A percentile compares a stretch with the other conserved stretches of the same genome.
phyloP scores from a whole-genome alignment of 2,329 filamentous ascomycete genomes.

The Polytolypa hystricis region DNA sequence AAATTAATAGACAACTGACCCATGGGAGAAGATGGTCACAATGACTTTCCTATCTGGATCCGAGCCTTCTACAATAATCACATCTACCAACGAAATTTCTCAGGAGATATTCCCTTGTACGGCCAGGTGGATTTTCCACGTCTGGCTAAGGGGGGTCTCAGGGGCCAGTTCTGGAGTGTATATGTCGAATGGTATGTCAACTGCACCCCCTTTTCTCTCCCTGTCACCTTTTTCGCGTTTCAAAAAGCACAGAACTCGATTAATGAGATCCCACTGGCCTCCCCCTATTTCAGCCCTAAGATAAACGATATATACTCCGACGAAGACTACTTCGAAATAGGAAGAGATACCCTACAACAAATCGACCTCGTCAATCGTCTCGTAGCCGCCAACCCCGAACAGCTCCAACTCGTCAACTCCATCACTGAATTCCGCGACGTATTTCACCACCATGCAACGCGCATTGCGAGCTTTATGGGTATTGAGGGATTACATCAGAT shows the following conservation, averaged over 20 bases:
- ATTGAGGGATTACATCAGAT: constrained; percentile 20
- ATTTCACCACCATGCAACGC: constrained; percentile 12
- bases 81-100: constrained; percentile 16
- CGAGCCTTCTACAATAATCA: constrained; percentile 16
- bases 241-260: not conserved
- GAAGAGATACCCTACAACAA: constrained; percentile 19
- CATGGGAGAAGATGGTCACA: constrained; percentile 25
- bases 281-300: too few relatives aligned
- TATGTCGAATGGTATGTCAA: constrained; percentile 17
- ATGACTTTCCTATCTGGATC: constrained; percentile 21
- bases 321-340: not conserved
- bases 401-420: constrained; percentile 16
- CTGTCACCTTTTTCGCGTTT: constrained; percentile 5
- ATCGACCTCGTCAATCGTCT: constrained; percentile 19
- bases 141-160: constrained; percentile 18
- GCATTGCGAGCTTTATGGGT: constrained; percentile 17
- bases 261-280: too few relatives aligned
- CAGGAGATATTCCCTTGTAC: constrained; percentile 11
- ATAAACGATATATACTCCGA: too few relatives aligned
- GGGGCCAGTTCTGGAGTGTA: constrained; percentile 24
- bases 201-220: constrained; percentile 12
- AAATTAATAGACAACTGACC: too few relatives aligned
- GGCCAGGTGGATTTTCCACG: constrained; percentile 20
- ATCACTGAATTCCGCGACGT: constrained; percentile 15
- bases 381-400: constrained; percentile 13